A percentile compares a stretch with the other conserved stretches of the same genome.
Evolutionary conservation across 164 flowering plant species (phyloP).

Genomic region (Annona squamosa): DNA sequence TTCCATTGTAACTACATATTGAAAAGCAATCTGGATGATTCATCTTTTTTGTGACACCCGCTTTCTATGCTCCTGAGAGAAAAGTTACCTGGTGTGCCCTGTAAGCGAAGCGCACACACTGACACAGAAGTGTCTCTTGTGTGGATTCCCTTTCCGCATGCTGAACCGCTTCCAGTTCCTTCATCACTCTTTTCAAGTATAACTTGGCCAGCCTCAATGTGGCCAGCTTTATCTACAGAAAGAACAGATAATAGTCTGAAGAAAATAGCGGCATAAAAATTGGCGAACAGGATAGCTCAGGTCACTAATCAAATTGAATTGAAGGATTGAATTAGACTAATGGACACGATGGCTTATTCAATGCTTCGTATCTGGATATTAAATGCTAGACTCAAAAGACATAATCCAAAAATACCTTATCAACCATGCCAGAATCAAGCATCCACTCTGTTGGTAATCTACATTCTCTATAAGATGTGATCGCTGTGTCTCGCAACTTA

Average conservation of each 20-base stretch:
- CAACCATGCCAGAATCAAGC: conserved; percentile 58
- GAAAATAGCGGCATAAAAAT: background rate
- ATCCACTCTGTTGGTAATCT: conserved; percentile 66
- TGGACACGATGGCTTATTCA: background rate
- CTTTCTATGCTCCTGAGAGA: background rate
- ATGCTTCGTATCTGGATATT: background rate
- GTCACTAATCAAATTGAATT: background rate
- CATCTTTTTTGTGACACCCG: too few relatives aligned
- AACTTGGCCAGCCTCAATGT: conserved; percentile 48
- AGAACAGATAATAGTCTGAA: background rate
- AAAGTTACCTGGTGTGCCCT: conserved; percentile 56
- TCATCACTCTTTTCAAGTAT: conserved; percentile 53
- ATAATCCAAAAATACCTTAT: conserved; percentile 31
- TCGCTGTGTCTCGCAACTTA: conserved; percentile 33
- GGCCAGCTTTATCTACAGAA: conserved; percentile 57
- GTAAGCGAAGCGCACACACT: conserved; percentile 65
- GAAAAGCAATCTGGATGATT: too few relatives aligned
- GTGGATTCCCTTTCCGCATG: conserved; percentile 42
- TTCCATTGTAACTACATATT: too few relatives aligned
- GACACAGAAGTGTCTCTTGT: conserved; percentile 56
- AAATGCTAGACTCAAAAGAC: background rate
- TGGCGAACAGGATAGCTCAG: background rate
- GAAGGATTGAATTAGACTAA: background rate
- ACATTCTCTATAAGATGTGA: conserved; percentile 35
- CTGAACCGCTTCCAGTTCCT: conserved; percentile 40